These are phyloP conservation scores for Monosporascus sp. DNA, from an alignment of 2,329 filamentous ascomycete genomes.

Conservation along the genomic window DNA sequence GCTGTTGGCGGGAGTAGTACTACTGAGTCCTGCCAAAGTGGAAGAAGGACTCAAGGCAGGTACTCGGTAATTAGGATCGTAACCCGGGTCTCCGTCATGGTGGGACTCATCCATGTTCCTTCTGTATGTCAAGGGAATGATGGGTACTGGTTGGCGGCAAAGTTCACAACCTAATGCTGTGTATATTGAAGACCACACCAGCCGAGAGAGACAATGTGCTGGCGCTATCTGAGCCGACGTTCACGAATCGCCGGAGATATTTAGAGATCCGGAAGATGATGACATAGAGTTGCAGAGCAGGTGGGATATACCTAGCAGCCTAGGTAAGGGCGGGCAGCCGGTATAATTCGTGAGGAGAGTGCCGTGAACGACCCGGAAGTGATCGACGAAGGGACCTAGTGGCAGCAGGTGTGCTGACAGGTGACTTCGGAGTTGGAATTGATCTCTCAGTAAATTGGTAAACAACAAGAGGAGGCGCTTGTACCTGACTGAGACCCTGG, in stretches of 20 bases:
- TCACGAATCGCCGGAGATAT: neutral
- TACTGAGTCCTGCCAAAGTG: slow-evolving; percentile 5
- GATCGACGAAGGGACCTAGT: neutral
- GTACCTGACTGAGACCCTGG: neutral
- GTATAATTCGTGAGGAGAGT: neutral
- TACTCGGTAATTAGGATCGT: slow-evolving; percentile 7
- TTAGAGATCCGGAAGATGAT: neutral
- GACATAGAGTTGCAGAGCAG: neutral
- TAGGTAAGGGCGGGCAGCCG: neutral
- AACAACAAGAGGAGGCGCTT: neutral
- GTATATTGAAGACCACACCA: slow-evolving; percentile 4
- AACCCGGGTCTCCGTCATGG: slow-evolving; percentile 11
- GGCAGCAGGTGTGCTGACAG: no score
- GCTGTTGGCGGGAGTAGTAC: slow-evolving; percentile 2
- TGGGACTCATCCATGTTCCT: slow-evolving; percentile 10
- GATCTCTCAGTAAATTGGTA: neutral
- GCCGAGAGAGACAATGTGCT: neutral
- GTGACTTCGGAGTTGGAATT: neutral
- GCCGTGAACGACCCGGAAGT: neutral
- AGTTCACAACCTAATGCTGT: neutral
- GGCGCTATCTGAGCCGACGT: neutral
- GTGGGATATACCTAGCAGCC: neutral
- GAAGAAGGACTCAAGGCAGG: slow-evolving; percentile 8
- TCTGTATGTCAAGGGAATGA: slow-evolving; percentile 6
- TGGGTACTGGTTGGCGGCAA: neutral